A percentile compares a stretch with the other conserved stretches of the same genome.
These are phyloP conservation scores for Thalia dealbata DNA, from an alignment of 176 grass and related monocot genomes.

Conservation along the genomic window DNA sequence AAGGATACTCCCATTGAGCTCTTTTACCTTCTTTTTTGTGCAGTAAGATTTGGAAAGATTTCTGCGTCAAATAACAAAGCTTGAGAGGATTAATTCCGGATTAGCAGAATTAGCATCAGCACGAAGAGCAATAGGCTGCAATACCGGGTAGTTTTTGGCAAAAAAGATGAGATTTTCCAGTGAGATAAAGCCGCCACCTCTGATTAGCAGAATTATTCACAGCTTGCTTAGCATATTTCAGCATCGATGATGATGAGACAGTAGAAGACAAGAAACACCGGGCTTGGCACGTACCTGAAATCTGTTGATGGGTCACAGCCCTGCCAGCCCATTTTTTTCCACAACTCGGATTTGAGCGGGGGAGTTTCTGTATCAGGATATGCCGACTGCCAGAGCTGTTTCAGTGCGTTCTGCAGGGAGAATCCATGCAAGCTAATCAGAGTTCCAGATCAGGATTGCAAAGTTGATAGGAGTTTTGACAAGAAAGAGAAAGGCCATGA, in stretches of 20 bases:
- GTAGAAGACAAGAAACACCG: neutral
- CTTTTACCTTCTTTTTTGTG: conserved; percentile 72
- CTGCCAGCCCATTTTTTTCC: conserved; percentile 99
- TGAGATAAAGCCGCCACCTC: conserved; percentile 77
- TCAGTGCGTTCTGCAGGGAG: conserved; percentile 65
- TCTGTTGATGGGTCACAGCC: conserved; percentile 87
- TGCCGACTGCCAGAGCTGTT: conserved; percentile 76
- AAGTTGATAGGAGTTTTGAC: neutral
- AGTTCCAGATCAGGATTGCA: neutral
- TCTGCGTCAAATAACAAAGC: conserved; percentile 19
- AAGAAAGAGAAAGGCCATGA: neutral
- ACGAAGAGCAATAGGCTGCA: too few species aligned
- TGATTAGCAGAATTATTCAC: conserved; percentile 17
- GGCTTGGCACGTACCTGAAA: conserved; percentile 48
- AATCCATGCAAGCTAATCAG: neutral
- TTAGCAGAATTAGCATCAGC: neutral
- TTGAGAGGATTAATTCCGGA: conserved; percentile 2
- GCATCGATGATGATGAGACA: neutral
- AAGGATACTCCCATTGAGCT: conserved; percentile 94
- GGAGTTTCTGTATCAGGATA: conserved; percentile 58
- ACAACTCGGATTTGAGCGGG: conserved; percentile 82
- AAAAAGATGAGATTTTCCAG: conserved; percentile 97
- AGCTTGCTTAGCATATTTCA: neutral
- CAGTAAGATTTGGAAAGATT: conserved; percentile 60
- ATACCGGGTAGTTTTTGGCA: conserved; percentile 69